Evolutionary conservation across 2,329 filamentous ascomycete species (phyloP), one percentile per base, ranked within the genome.

Genomic region (Fusarium robinianum): DNA sequence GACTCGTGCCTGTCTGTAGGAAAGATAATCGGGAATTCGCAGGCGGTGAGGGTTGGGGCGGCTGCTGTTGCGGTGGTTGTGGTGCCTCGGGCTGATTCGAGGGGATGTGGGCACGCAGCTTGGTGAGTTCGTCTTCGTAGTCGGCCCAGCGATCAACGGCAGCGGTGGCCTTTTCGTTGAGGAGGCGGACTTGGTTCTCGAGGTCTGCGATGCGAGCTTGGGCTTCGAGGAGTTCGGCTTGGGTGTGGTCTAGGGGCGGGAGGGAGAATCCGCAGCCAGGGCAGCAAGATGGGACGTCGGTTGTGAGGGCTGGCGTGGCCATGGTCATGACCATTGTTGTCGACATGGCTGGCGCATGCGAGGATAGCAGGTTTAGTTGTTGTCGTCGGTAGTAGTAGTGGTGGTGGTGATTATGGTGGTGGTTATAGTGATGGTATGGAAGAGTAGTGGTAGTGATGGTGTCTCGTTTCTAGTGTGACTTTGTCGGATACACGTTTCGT

Each of bases 71-170:
- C 6, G 43, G 40, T 5, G 47, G 60, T 16, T 22, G 38, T 29
- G 40, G 41, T 18, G 26, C 32, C 14, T 46, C 47, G 14, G 23
- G 51, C 22, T 43, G 66, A 52, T 51, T 34, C 34, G 32, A 60
- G 41, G 58, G 63, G 15, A 55, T 63, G 63, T 61, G 58, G 23
- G 69, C 70, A 54, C 80, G 80, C 41, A 90, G 73, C 30, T 69
- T 73, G 30, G 80, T 74, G 26, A 90, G 77, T 65, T 90, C 85
- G 67, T 90, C 87, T 69, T 92, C 88, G 74, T 90, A 90, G 71
- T 90, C 85, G 62, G 87, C 85, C 78, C 79, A 84, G 63, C 77
- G 79, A 66, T 83, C 78, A 51, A 81, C 77, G 64, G 75, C 74
- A 22, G 82, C 80, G 3, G 83, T 78, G 42, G 85, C 84, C 67